Evolutionary conservation across 192 early-diverging fungal species (phyloP).

Genomic region (Coemansia pectinata): DNA sequence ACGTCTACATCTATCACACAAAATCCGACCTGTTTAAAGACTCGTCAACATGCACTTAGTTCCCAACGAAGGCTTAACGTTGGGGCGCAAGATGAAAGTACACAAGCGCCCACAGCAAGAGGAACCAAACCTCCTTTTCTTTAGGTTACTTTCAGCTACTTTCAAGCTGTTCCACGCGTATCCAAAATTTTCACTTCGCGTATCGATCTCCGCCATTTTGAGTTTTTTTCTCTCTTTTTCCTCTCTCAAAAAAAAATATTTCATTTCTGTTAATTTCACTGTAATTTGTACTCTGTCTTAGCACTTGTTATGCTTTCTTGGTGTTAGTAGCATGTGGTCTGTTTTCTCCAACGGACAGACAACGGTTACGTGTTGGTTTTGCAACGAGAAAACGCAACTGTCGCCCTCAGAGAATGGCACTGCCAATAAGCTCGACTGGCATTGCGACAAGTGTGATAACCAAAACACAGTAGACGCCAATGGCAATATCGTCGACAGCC

Average conservation of each 20-base stretch:
- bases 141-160: too few species aligned
- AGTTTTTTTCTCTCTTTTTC: background rate
- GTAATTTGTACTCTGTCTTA: background rate
- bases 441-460: conserved; percentile 39
- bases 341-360: conserved; percentile 17
- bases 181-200: background rate
- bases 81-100: too few species aligned
- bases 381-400: conserved; percentile 31
- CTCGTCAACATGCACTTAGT: too few species aligned
- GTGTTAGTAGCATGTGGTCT: conserved; percentile 36
- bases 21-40: too few species aligned
- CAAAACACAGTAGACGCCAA: conserved; percentile 37
- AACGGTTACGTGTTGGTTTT: conserved; percentile 48
- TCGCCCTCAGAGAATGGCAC: background rate
- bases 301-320: conserved; percentile 6
- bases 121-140: too few species aligned
- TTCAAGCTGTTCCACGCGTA: too few species aligned
- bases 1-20: too few species aligned
- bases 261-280: conserved; percentile 4
- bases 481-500: conserved; percentile 36
- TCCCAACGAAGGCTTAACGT: too few species aligned
- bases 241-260: background rate
- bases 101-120: too few species aligned
- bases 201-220: background rate
- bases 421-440: conserved; percentile 29